Percentiles rank a stretch among this genome's conserved stretches.
Evolutionary conservation across 1,284 basidiomycete genomes (phyloP).

Genomic region (Veloporphyrellus conicus): DNA sequence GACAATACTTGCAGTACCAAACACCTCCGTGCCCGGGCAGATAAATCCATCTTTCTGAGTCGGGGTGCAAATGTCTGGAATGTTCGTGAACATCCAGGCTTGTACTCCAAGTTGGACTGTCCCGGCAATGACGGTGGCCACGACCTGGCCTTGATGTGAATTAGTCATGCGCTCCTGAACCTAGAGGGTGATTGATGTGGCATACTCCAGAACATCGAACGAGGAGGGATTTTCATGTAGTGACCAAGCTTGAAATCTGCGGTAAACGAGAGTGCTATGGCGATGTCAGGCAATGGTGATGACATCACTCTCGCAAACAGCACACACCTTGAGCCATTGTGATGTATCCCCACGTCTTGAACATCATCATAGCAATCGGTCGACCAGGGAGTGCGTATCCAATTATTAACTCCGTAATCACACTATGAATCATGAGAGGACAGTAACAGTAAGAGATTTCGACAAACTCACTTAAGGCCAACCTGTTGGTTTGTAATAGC

Average conservation of each 20-base stretch:
- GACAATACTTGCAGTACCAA: slow-evolving; percentile 40
- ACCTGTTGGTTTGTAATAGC: slow-evolving; percentile 45
- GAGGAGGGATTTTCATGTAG: slow-evolving; percentile 54
- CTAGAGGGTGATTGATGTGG: background rate
- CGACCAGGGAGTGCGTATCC: slow-evolving; percentile 44
- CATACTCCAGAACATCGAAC: slow-evolving; percentile 41
- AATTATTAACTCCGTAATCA: slow-evolving; percentile 47
- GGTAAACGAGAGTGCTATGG: slow-evolving; percentile 36
- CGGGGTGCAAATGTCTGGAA: slow-evolving; percentile 26
- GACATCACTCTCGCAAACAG: background rate
- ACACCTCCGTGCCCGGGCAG: slow-evolving; percentile 38
- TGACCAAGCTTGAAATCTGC: slow-evolving; percentile 48
- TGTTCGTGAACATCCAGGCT: slow-evolving; percentile 38
- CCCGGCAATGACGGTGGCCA: slow-evolving; percentile 41
- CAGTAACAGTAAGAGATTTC: background rate
- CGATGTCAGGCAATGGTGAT: background rate
- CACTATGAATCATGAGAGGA: slow-evolving; percentile 14
- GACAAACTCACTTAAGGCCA: slow-evolving; percentile 37
- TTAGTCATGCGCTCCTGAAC: background rate
- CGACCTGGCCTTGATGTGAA: slow-evolving; percentile 32
- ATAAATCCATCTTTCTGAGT: slow-evolving; percentile 35
- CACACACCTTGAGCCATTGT: slow-evolving; percentile 34
- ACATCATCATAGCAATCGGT: slow-evolving; percentile 48
- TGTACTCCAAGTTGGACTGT: slow-evolving; percentile 43
- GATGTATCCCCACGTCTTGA: slow-evolving; percentile 42